These are phyloP conservation scores for Lepidium didymum DNA, from an alignment of 345 rosid genomes.

Conservation along the genomic window DNA sequence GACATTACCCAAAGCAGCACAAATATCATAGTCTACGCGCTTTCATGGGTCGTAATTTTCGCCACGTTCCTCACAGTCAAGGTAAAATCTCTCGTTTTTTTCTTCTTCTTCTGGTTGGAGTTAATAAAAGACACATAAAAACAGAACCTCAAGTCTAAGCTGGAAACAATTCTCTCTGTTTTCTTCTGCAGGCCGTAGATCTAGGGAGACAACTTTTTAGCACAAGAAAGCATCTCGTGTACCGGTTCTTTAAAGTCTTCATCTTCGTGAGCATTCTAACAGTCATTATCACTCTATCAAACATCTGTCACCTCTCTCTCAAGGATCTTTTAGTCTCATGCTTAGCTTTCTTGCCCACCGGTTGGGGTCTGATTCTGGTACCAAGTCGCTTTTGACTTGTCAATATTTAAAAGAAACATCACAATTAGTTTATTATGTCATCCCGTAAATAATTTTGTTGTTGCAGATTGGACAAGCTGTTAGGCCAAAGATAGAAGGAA, in stretches of 20 bases:
- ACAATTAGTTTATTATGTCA: not conserved
- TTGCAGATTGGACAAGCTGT: slow-evolving; percentile 84
- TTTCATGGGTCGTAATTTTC: slow-evolving; percentile 83
- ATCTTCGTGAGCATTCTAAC: slow-evolving; percentile 67
- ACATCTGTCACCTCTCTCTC: slow-evolving; percentile 56
- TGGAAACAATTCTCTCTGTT: not conserved
- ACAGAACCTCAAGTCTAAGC: not conserved
- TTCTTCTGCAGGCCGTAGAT: slow-evolving; percentile 67
- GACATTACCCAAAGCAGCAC: slow-evolving; percentile 85
- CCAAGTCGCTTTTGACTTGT: not conserved
- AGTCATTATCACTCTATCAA: slow-evolving; percentile 57
- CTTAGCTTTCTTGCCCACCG: slow-evolving; percentile 88
- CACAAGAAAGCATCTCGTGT: slow-evolving; percentile 59
- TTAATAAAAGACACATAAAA: not conserved
- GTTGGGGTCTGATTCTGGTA: slow-evolving; percentile 97
- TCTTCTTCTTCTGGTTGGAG: not conserved
- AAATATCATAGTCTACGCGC: slow-evolving; percentile 75
- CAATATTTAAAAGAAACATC: not conserved
- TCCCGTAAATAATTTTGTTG: not conserved
- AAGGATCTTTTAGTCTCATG: slow-evolving; percentile 76
- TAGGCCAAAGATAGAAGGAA: slow-evolving; percentile 66
- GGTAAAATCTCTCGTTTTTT: slow-evolving; percentile 34
- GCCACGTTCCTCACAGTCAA: slow-evolving; percentile 78
- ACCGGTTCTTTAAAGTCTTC: slow-evolving; percentile 73
- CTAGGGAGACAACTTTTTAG: slow-evolving; percentile 81